Percentiles rank a stretch among this genome's conserved stretches.
phyloP scores from a whole-genome alignment of 164 flowering plant genomes.

The Annona cherimola region DNA sequence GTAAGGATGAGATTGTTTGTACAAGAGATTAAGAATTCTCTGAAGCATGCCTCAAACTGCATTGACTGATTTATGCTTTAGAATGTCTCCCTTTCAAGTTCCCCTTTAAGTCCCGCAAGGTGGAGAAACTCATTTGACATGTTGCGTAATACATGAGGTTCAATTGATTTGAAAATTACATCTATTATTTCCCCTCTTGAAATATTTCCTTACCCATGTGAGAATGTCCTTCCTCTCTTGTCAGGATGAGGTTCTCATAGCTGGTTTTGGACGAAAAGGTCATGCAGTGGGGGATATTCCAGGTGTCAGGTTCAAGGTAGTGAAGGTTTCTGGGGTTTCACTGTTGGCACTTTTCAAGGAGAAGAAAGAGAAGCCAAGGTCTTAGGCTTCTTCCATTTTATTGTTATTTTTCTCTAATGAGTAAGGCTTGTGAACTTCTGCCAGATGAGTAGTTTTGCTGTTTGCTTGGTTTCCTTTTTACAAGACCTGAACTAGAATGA shows the following conservation, averaged over 20 bases:
- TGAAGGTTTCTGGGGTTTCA: constrained; percentile 63
- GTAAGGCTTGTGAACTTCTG: neutral
- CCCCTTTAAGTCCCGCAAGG: too few relatives aligned
- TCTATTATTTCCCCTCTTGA: neutral
- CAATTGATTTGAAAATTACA: too few relatives aligned
- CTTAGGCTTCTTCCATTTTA: constrained; percentile 15
- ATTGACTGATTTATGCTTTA: too few relatives aligned
- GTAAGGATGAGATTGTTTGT: too few relatives aligned
- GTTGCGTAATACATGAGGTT: too few relatives aligned
- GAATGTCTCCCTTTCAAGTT: too few relatives aligned
- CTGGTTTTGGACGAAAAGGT: constrained; percentile 60
- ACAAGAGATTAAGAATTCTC: too few relatives aligned
- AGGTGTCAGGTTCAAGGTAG: constrained; percentile 63
- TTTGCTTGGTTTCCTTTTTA: neutral
- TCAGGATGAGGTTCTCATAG: constrained; percentile 65
- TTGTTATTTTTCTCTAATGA: neutral
- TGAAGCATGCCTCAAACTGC: too few relatives aligned
- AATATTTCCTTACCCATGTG: neutral
- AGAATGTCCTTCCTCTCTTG: neutral
- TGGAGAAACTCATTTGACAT: too few relatives aligned
- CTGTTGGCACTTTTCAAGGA: constrained; percentile 58
- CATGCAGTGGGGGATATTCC: constrained; percentile 73
- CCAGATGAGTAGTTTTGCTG: neutral
- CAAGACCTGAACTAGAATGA: neutral
- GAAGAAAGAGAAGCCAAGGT: constrained; percentile 69